A percentile compares a stretch with the other conserved stretches of the same genome.
Conservation (phyloP, 352 stramenopile species). For the Achlya hypogyna region DNA sequence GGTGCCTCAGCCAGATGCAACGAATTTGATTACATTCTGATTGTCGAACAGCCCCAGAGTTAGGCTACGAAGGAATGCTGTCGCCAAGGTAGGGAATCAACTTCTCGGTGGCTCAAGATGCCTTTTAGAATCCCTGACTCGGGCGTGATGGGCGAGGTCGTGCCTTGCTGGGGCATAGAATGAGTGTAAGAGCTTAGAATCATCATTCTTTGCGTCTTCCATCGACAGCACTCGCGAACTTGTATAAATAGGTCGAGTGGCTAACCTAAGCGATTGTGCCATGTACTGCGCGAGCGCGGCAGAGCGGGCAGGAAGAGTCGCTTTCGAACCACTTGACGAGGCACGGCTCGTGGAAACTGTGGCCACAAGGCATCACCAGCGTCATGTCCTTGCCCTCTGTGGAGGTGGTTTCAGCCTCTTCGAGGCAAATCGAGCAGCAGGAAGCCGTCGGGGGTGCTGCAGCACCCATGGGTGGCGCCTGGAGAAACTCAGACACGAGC, state of each 20-base stretch:
- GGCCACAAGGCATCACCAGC: constrained; percentile 65
- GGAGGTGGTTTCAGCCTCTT: constrained; percentile 61
- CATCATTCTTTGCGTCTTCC: background rate
- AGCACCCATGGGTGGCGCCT: constrained; percentile 36
- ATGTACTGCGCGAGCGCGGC: constrained; percentile 25
- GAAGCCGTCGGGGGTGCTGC: constrained; percentile 49
- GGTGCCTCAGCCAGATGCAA: too few species aligned
- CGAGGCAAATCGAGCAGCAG: constrained; percentile 71
- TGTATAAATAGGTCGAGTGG: background rate
- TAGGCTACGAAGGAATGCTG: too few species aligned
- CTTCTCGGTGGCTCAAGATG: too few species aligned
- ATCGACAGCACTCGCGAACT: background rate
- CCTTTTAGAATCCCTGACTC: too few species aligned
- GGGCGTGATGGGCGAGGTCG: too few species aligned
- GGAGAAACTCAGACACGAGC: background rate
- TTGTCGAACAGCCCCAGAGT: too few species aligned
- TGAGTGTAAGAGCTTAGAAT: too few species aligned
- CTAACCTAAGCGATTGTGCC: background rate
- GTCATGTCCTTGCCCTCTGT: constrained; percentile 40
- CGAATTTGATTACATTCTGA: too few species aligned
- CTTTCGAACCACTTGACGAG: constrained; percentile 75
- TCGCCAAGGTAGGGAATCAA: too few species aligned
- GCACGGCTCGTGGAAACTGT: constrained; percentile 79
- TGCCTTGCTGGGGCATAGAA: too few species aligned
- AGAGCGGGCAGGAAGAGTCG: constrained; percentile 77